Base-by-base conservation (phyloP, 768 basidiomycete species). In the Rhizopogon salebrosus region DNA sequence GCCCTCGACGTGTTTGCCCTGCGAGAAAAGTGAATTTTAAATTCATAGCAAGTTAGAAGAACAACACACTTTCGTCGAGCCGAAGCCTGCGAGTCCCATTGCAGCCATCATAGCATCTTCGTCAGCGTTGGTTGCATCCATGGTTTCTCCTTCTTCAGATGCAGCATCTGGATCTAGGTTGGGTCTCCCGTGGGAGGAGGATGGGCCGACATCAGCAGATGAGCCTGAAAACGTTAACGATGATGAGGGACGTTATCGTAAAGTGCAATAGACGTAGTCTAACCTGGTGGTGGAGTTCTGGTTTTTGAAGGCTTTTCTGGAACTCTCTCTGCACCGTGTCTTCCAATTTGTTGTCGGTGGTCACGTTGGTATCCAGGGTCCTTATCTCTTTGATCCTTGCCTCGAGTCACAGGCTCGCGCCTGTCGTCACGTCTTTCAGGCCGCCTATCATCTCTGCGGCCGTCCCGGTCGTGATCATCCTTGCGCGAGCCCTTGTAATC, bases 81-180 rank as follows among this genome's bases (percentile, higher is more conserved):
- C 92, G 64, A 98, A 98, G 9, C 92, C 90, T 41, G 70, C 63
- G 61, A 98, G 71, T 38, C 95, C 95, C 91, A 98, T 95, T 76
- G 83, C 79, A 35, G 86, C 82, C 80, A 88, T 89, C 84, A 97
- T 92, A 50, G 82, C 85, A 42, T 80, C 80, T 22, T 89, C 88
- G 37, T 88, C 89, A 13, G 82, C 84, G 53, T 75, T 75, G n/a
- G 77, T 79, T 26, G 71, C 74, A 16, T 76, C 76, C 74, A 76
- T 75, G 9, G 68, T 78, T 60, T 79, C 75, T 37, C 68, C 73
- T 22, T 72, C 80, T 54, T 85, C 83, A 13, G 69, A 71, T 40
- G 70, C 66, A 46, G 72, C 66, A 54, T 78, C 74, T 52, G 72
- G 66, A 55, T 80, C 75, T 51, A 70, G 65, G 54, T 71, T 72